phyloP scores from a whole-genome alignment of 2,329 filamentous ascomycete species.

The Fusarium sp. region DNA sequence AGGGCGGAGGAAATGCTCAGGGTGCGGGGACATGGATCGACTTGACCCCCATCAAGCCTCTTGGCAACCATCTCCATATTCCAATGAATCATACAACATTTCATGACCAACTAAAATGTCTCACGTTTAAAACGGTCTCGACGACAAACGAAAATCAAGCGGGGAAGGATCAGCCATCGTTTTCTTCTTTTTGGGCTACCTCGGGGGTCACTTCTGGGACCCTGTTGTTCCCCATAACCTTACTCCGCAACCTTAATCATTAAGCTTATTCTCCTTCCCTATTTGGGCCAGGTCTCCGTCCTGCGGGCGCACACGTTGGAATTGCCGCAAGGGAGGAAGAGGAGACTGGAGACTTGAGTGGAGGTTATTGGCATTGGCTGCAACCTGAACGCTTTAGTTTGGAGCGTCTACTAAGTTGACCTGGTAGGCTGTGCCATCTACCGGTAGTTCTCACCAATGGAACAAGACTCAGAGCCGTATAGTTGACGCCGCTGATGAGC shows the following conservation, averaged over 20 bases:
- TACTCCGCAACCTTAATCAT: slow-evolving; percentile 31
- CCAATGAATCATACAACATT: slow-evolving; percentile 6
- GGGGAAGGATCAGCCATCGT: slow-evolving; percentile 17
- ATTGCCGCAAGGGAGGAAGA: slow-evolving; percentile 18
- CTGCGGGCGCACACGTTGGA: slow-evolving; percentile 24
- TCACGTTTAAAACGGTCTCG: slow-evolving; percentile 4
- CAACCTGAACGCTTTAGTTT: not conserved
- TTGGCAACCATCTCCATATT: no score
- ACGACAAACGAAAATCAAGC: not conserved
- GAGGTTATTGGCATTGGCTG: not conserved
- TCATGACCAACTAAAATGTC: not conserved
- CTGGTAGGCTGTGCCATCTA: slow-evolving; percentile 3
- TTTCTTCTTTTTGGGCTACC: not conserved
- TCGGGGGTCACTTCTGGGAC: not conserved
- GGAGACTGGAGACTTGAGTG: not conserved
- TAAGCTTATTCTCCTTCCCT: slow-evolving; percentile 37
- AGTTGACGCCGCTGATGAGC: not conserved
- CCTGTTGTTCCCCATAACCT: slow-evolving; percentile 6
- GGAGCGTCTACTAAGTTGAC: not conserved
- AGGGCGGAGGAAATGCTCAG: not conserved
- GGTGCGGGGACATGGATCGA: slow-evolving; percentile 6
- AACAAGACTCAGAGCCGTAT: not conserved
- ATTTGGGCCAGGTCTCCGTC: slow-evolving; percentile 2
- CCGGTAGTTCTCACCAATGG: not conserved
- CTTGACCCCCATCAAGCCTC: no score